Conservation (phyloP, 1,139 yeast genomes). For the Kodamaea plutei region DNA sequence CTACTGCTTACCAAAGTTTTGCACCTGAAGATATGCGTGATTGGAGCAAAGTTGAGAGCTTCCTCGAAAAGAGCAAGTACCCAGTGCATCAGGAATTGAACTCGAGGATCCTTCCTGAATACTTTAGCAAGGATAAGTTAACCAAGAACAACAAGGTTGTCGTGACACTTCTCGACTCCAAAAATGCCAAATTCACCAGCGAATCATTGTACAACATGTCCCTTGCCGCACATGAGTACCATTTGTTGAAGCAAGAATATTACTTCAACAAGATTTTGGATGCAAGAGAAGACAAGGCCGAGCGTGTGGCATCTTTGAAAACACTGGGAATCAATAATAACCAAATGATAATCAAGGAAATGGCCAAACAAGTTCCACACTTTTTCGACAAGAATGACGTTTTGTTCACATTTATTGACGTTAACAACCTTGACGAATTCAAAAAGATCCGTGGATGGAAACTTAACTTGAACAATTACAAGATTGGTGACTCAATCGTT, state of each 20-base stretch:
- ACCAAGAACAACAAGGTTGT: conserved; percentile 41
- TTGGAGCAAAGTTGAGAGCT: conserved; percentile 41
- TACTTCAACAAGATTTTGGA: conserved; percentile 37
- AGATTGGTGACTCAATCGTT: conserved; percentile 42
- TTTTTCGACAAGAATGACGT: conserved; percentile 41
- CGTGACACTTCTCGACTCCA: conserved; percentile 49
- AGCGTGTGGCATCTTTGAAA: conserved; percentile 41
- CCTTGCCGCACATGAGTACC: conserved; percentile 52
- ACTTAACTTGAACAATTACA: conserved; percentile 26
- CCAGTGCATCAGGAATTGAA: conserved; percentile 55
- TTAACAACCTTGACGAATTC: conserved; percentile 31
- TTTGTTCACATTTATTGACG: conserved; percentile 50
- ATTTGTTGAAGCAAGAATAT: conserved; percentile 39
- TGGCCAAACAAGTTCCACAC: conserved; percentile 50
- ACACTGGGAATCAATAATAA: conserved; percentile 35
- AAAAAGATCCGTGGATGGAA: conserved; percentile 41
- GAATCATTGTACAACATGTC: conserved; percentile 41
- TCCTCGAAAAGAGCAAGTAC: conserved; percentile 42
- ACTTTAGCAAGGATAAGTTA: conserved; percentile 30
- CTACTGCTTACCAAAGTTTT: conserved; percentile 54
- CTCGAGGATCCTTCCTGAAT: conserved; percentile 28
- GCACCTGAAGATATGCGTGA: conserved; percentile 62
- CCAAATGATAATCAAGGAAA: conserved; percentile 36
- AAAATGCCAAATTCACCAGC: conserved; percentile 32
- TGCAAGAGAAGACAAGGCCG: conserved; percentile 40